A percentile compares a stretch with the other conserved stretches of the same genome.
Conservation (phyloP, 1,284 basidiomycete genomes). For the Mycena sp. region DNA sequence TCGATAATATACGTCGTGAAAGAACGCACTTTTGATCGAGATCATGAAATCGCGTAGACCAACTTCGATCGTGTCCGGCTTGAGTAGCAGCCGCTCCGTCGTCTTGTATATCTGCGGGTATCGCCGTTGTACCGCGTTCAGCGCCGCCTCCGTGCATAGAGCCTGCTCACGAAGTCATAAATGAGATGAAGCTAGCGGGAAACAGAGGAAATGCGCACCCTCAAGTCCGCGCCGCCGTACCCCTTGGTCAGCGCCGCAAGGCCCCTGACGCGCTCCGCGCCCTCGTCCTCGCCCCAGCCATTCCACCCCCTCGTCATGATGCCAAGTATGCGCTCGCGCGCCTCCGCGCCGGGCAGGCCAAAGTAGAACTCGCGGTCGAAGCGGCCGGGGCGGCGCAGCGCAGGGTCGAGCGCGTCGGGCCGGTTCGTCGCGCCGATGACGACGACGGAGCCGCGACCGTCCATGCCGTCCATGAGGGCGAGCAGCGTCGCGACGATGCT, state of each 20-base stretch:
- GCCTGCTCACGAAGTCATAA: slow-evolving; percentile 60
- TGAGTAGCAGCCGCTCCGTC: slow-evolving; percentile 84
- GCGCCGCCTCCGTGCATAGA: slow-evolving; percentile 93
- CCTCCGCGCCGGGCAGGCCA: slow-evolving; percentile 87
- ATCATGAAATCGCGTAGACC: slow-evolving; percentile 97
- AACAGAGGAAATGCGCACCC: slow-evolving; percentile 62
- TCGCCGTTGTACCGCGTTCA: slow-evolving; percentile 95
- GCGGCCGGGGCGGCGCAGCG: slow-evolving; percentile 91
- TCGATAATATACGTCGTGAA: neutral
- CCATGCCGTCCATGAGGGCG: slow-evolving; percentile 99
- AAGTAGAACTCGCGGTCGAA: slow-evolving; percentile 99
- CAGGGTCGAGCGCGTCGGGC: slow-evolving; percentile 97
- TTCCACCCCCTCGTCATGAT: slow-evolving; percentile 96
- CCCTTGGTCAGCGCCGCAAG: slow-evolving; percentile 95
- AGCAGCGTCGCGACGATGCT: slow-evolving; percentile 97
- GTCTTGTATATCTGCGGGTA: slow-evolving; percentile 99
- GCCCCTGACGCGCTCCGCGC: slow-evolving; percentile 52
- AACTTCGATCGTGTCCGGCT: slow-evolving; percentile 89
- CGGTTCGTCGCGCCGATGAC: slow-evolving; percentile 98
- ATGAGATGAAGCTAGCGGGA: slow-evolving; percentile 13
- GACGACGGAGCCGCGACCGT: slow-evolving; percentile 96
- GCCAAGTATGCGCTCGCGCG: slow-evolving; percentile 87
- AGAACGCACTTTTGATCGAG: slow-evolving; percentile 87
- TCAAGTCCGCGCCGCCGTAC: slow-evolving; percentile 96
- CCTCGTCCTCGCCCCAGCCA: slow-evolving; percentile 75